Base-by-base conservation (phyloP, 768 basidiomycete species). In the Pleurotus citrinopileatus region DNA sequence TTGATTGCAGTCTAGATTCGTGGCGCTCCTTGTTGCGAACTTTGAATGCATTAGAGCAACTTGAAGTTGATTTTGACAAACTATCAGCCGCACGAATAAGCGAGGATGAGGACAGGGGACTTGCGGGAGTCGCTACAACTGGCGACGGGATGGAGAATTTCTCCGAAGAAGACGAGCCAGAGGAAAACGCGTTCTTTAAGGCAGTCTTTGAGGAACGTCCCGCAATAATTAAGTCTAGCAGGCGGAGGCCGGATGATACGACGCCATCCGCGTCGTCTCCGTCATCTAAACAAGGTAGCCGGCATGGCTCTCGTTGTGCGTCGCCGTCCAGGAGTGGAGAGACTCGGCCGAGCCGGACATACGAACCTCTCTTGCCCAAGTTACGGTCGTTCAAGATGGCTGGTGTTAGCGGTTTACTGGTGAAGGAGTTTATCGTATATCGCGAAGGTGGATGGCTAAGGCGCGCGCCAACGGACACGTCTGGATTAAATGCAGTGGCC, bases 1-100 rank as follows among this genome's bases (percentile, higher is more conserved):
- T 82, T 3, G 74, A 77, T 17, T 76, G 78, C 57, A 70, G 65
- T 51, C 50, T 61, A 15, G 56, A 57, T 9, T 68, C 63, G 47
- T 75, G 73, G 67, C 62, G 59, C 6, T 59, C 60, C 2, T 62
- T 81, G 12, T 58, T 81, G 19, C 63, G 61, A 36, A 64, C 69
- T 9, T 54, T 76, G 32, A 59, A 55, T 3, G 66, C 62, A 19
- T 63, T 80, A 15, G 65, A 67, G 43, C 57, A 63, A 10, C 67
- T 81, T 25, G 77, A 79, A 55, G 70, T 75, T 42, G 75, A 78
- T 58, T 78, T 79, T 55, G 57, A 61, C 27, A 66, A 66, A 47
- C 65, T 77, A 1, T 36, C 48, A 15, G 20, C 48, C 20, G 17
- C 22, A 2, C 43, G 43, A 19, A 22, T 22, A 12, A 34, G n/a